A percentile compares a stretch with the other conserved stretches of the same genome.
Conservation (phyloP, 805 yeast genomes). For the Brettanomyces naardenensis region DNA sequence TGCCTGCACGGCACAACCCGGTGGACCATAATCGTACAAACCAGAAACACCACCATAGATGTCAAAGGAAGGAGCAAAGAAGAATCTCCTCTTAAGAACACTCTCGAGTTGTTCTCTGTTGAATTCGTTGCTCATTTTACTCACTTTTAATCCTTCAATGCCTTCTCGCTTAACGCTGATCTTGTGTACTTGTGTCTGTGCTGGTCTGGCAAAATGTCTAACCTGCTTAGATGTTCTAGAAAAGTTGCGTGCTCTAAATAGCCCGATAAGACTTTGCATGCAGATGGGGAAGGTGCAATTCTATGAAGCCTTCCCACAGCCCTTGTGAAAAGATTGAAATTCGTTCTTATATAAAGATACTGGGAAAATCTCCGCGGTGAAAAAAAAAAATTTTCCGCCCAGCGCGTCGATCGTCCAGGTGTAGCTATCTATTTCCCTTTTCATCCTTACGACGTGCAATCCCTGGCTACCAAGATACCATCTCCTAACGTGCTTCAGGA, state of each 20-base stretch:
- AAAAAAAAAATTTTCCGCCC: too few species aligned
- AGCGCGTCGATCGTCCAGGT: too few species aligned
- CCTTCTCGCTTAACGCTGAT: neutral
- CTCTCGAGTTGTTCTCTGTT: slow-evolving; percentile 85
- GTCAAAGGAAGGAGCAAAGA: slow-evolving; percentile 96
- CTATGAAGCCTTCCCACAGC: too few species aligned
- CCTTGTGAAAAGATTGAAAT: too few species aligned
- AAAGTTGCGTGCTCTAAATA: neutral
- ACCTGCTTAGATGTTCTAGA: neutral
- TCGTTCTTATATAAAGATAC: too few species aligned
- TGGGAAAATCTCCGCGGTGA: too few species aligned
- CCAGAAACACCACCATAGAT: slow-evolving; percentile 98
- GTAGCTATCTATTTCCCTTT: too few species aligned
- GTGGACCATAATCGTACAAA: slow-evolving; percentile 97
- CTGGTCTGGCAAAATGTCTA: neutral
- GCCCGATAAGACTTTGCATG: neutral
- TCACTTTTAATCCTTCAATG: neutral
- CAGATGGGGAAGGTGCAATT: too few species aligned
- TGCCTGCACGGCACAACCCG: slow-evolving; percentile 98
- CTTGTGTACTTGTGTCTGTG: slow-evolving; percentile 1
- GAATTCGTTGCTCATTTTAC: slow-evolving; percentile 31
- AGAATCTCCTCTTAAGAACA: slow-evolving; percentile 90
- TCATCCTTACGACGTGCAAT: too few species aligned
- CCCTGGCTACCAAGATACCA: too few species aligned
- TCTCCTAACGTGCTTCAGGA: too few species aligned